Conservation (phyloP, 495 filamentous ascomycete genomes). For the Amniculicola lignicola region DNA sequence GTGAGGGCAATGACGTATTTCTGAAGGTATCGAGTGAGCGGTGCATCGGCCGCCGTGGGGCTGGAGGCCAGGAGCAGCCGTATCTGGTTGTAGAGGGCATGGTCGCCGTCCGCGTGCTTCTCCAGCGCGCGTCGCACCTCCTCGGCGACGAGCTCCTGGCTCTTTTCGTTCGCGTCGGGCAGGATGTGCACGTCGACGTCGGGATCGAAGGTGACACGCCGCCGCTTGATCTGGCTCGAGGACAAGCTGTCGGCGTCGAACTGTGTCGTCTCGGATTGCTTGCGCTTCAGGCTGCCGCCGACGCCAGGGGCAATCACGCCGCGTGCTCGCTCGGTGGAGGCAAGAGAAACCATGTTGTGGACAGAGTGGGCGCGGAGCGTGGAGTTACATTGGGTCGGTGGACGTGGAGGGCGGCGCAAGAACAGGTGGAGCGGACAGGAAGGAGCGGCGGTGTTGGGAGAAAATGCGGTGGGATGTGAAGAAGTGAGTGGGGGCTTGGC, state of each 20-base stretch:
- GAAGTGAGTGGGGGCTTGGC: no score
- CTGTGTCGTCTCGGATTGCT: constrained; percentile 43
- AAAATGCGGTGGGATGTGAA: not conserved
- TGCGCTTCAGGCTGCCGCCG: constrained; percentile 36
- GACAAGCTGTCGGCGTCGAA: constrained; percentile 31
- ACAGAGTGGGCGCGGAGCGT: not conserved
- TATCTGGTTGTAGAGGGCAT: constrained; percentile 67
- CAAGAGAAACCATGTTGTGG: constrained; percentile 46
- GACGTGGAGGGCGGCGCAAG: not conserved
- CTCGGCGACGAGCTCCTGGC: constrained; percentile 57
- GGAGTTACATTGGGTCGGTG: constrained; percentile 20
- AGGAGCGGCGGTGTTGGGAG: not conserved
- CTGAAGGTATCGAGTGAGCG: constrained; percentile 57
- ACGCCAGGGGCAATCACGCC: constrained; percentile 36
- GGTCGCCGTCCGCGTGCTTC: constrained; percentile 61
- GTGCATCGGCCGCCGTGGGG: constrained; percentile 47
- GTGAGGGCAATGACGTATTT: constrained; percentile 75
- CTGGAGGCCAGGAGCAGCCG: constrained; percentile 62
- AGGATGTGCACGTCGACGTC: constrained; percentile 61
- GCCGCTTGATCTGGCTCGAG: constrained; percentile 43
- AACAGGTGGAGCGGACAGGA: not conserved
- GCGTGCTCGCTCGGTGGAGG: constrained; percentile 41
- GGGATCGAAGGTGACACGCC: constrained; percentile 64
- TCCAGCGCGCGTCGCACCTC: constrained; percentile 74
- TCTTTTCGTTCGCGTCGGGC: constrained; percentile 57